A percentile compares a stretch with the other conserved stretches of the same genome.
Evolutionary conservation across 2,329 filamentous ascomycete genomes (phyloP).

Genomic region (Pseudogymnoascus verrucosus): DNA sequence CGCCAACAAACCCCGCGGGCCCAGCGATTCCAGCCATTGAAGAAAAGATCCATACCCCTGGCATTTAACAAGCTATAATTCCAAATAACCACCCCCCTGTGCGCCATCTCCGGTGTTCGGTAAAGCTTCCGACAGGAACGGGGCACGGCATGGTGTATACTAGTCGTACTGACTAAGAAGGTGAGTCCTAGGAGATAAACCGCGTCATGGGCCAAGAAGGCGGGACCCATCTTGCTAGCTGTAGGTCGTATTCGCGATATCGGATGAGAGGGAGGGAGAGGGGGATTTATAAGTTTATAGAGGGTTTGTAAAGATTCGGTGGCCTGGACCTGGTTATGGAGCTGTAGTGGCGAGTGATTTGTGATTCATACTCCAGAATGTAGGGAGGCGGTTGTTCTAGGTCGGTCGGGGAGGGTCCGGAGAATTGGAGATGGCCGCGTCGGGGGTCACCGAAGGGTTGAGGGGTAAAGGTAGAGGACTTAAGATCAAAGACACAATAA

Average conservation of each 20-base stretch:
- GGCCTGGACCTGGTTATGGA: not conserved
- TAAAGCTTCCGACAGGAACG: not conserved
- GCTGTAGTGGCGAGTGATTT: not conserved
- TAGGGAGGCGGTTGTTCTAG: not conserved
- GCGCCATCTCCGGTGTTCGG: not conserved
- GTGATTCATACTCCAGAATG: not conserved
- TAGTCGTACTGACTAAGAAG: not conserved
- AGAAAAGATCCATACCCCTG: not conserved
- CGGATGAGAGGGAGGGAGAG: not conserved
- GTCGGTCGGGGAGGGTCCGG: not conserved
- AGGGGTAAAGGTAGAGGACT: not conserved
- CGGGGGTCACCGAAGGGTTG: not conserved
- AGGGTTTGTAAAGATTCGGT: not conserved
- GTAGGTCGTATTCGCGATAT: not conserved
- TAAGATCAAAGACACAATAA: not conserved
- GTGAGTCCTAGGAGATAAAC: not conserved
- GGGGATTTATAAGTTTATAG: not conserved
- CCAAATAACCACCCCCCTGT: not conserved
- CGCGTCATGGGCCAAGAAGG: not conserved
- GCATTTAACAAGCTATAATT: slow-evolving; percentile 1
- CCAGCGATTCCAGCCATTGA: too few relatives aligned
- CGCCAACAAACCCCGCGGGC: not conserved
- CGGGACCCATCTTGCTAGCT: not conserved
- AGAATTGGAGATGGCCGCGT: not conserved
- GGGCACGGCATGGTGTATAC: not conserved